phyloP scores from a whole-genome alignment of 1,284 basidiomycete species.

The Rhizopogon parksii region DNA sequence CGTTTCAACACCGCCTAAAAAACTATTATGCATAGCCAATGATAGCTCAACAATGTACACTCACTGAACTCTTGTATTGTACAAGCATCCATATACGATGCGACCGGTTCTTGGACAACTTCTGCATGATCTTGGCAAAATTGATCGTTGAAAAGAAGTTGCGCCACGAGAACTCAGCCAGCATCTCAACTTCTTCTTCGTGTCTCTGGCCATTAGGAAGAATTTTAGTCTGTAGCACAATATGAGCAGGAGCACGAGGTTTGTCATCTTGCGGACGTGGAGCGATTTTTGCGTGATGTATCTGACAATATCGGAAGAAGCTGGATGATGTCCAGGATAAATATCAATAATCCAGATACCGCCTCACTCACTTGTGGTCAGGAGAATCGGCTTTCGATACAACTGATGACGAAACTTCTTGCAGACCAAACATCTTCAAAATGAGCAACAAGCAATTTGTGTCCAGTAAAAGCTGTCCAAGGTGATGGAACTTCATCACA shows the following conservation, averaged over 20 bases:
- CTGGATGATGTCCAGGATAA: constrained; percentile 35
- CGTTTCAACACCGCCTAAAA: constrained; percentile 88
- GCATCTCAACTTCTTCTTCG: constrained; percentile 84
- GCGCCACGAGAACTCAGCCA: constrained; percentile 94
- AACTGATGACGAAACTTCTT: constrained; percentile 82
- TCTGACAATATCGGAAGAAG: constrained; percentile 92
- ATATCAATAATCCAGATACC: constrained; percentile 1
- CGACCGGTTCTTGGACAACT: constrained; percentile 90
- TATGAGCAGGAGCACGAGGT: constrained; percentile 49
- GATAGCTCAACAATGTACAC: constrained; percentile 23
- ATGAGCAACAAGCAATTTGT: constrained; percentile 93
- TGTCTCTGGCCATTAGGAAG: constrained; percentile 65
- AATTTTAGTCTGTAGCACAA: constrained; percentile 45
- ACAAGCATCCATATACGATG: constrained; percentile 95
- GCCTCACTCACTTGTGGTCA: constrained; percentile 67
- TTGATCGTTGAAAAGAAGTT: constrained; percentile 99
- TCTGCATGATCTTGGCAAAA: constrained; percentile 97
- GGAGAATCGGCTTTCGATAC: constrained; percentile 85
- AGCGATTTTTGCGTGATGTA: constrained; percentile 61
- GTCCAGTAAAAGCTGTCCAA: constrained; percentile 91
- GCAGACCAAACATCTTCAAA: constrained; percentile 96
- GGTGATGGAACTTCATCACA: constrained; percentile 97
- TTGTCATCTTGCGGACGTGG: constrained; percentile 54
- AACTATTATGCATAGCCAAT: constrained; percentile 10
- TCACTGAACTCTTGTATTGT: constrained; percentile 95